These are phyloP conservation scores for Clonostachys sp. DNA, from an alignment of 2,329 filamentous ascomycete species.

Conservation along the genomic window DNA sequence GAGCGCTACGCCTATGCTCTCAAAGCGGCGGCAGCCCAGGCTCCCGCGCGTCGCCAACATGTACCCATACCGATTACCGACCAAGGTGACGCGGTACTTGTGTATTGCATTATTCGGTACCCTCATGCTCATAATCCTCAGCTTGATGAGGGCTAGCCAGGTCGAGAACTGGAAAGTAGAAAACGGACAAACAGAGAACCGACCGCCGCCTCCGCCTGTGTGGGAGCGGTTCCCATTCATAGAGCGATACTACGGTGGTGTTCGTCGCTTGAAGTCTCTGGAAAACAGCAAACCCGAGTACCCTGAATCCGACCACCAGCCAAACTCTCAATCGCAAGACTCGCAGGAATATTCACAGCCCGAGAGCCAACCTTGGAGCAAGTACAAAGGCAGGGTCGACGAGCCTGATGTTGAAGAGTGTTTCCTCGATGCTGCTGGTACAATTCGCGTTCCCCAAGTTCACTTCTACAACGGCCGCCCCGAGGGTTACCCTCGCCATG, in stretches of 20 bases:
- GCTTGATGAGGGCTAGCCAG: constrained; percentile 69
- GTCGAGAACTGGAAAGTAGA: constrained; percentile 60
- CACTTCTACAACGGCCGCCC: constrained; percentile 75
- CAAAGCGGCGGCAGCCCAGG: constrained; percentile 22
- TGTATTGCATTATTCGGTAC: constrained; percentile 66
- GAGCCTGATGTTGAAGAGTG: constrained; percentile 62
- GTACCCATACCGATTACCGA: constrained; percentile 61
- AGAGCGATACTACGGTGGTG: constrained; percentile 83
- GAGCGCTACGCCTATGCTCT: constrained; percentile 37
- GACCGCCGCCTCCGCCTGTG: constrained; percentile 57
- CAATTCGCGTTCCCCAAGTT: constrained; percentile 62
- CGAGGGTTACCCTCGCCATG: constrained; percentile 76
- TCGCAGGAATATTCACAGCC: constrained; percentile 5
- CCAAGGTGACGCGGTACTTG: constrained; percentile 72
- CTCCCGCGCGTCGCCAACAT: constrained; percentile 11
- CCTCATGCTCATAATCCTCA: constrained; percentile 72
- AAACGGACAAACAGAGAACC: constrained; percentile 37
- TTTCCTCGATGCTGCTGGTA: constrained; percentile 67
- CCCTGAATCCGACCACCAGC: constrained; percentile 46
- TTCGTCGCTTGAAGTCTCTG: constrained; percentile 64
- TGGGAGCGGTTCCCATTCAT: constrained; percentile 89
- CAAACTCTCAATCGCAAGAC: constrained; percentile 1
- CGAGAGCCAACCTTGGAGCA: constrained; percentile 24
- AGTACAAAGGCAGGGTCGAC: constrained; percentile 19
- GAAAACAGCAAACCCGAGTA: constrained; percentile 75